Base-by-base conservation (phyloP, 2,329 filamentous ascomycete species). In the Trichophyton simii region DNA sequence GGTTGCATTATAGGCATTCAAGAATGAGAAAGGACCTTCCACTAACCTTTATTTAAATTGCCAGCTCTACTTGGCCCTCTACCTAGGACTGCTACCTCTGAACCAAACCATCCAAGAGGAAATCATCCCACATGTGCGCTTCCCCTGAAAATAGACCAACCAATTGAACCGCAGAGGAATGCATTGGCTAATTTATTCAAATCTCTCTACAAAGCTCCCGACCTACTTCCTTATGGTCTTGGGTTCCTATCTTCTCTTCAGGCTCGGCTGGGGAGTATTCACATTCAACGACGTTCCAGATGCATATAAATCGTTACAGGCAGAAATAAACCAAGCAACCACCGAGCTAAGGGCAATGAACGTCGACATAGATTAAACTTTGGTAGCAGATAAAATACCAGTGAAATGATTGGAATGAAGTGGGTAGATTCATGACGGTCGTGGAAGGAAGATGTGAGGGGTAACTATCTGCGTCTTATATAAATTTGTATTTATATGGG, bases 211-310 rank as follows among this genome's bases (percentile, higher is more conserved):
- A 50, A 67, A 96, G 91, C 83, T 97, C 57, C 94, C 94, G 61
- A 89, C 96, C 79, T 99, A 92, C 88, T 85, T 84, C 55, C 80
- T 97, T 68, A 88, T 99, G 67, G 86, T 88, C 22, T 91, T 97
- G 72, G 94, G 91, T 75, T 88, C 91, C 65, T 91, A 91, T 77
- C 86, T 99, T 20, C 87, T 99, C 66, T 90, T 87, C 78, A 89
- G 90, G 69, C 87, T 99, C 65, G 94, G 94, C 69, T 88, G 85
- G 79, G 94, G 94, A 66, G 89, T 99, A 68, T 81, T 96, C 72
- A 96, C 90, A 62, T 99, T 99, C 82, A 94, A 96, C 80, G 91
- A 97, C 76, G 90, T 95, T 57, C 91, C 92, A 60, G 83, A 89
- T 64, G 94, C 94, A 59, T 88, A 97, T 76, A 84, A 86, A 72